Base-by-base conservation (phyloP, 768 basidiomycete genomes). In the Trametes cingulata region DNA sequence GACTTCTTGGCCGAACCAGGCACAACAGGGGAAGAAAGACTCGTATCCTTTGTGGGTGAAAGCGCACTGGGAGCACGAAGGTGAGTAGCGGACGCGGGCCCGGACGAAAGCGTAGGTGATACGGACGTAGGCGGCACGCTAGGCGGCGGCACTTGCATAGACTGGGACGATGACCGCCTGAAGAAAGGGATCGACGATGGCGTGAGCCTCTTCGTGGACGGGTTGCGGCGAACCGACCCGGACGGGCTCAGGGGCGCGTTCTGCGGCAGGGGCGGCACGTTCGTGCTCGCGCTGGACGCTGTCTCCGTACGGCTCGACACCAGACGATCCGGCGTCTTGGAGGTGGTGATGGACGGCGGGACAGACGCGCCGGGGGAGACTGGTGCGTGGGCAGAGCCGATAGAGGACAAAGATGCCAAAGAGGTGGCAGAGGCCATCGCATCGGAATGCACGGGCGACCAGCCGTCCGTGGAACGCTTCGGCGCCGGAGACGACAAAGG, bases 181-280 rank as follows among this genome's bases (percentile, higher is more conserved):
- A 96, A 95, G 75, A 96, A 96, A 2, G 94, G 94, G 60, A 96
- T 96, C 14, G 92, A 91, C 25, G 92, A 94, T 1, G 93, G 93
- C 0, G 94, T 95, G 46, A 94, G 83, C 59, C 94, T 87, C 72
- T 88, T 93, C 22, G 76, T 71, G 19, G 86, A 86, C 58, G 86
- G 85, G 27, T 83, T 81, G 40, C 87, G 84, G 52, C 86, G 83
- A 42, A 87, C 73, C 15, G 89, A 90, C 17, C 85, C 80, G 19
- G 86, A 78, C 33, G 91, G 91, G 66, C 90, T 92, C 22, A 90
- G 81, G 19, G 90, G 87, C 15, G 79, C 82, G 40, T 80, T 76
- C 39, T 82, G 77, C 14, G 85, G 80, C 56, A 82, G 77, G 3
- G 84, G 82, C 2, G 82, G 81, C 53, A 79, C 78, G 68, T 82